These are phyloP conservation scores for Oligophagozyma castellii DNA, from an alignment of 1,139 yeast species.

Conservation along the genomic window DNA sequence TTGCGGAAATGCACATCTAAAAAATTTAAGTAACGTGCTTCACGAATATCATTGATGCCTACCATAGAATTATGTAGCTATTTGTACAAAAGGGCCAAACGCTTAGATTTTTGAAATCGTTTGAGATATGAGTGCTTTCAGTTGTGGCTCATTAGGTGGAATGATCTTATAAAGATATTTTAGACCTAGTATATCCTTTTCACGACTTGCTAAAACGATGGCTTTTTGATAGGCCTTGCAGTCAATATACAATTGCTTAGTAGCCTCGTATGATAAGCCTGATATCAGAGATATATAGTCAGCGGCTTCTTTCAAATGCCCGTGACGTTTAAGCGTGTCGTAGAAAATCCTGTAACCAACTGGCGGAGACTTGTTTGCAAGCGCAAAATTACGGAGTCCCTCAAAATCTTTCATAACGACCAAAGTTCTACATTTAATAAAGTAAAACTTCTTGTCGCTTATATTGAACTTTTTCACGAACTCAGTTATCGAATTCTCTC, in stretches of 20 bases:
- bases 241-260: conserved; percentile 14
- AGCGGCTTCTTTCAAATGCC: conserved; percentile 18
- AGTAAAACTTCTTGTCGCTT: conserved; percentile 50
- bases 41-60: background rate
- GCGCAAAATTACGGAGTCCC: conserved; percentile 37
- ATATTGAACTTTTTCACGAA: conserved; percentile 50
- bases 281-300: conserved; percentile 16
- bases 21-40: background rate
- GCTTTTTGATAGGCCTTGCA: conserved; percentile 18
- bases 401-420: conserved; percentile 46
- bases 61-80: background rate
- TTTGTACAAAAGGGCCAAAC: conserved; percentile 9
- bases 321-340: conserved; percentile 11
- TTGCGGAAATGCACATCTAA: too few species aligned
- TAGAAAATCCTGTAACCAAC: conserved; percentile 61
- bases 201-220: conserved; percentile 17
- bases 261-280: conserved; percentile 14
- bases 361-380: conserved; percentile 50
- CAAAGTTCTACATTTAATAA: conserved; percentile 43
- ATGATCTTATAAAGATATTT: conserved; percentile 12
- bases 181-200: conserved; percentile 15
- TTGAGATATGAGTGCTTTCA: conserved; percentile 14
- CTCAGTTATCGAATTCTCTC: conserved; percentile 42
- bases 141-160: conserved; percentile 19
- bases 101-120: too few species aligned